Evolutionary conservation across 2,329 filamentous ascomycete genomes (phyloP).

Genomic region (Fusarium pseudograminearum): DNA sequence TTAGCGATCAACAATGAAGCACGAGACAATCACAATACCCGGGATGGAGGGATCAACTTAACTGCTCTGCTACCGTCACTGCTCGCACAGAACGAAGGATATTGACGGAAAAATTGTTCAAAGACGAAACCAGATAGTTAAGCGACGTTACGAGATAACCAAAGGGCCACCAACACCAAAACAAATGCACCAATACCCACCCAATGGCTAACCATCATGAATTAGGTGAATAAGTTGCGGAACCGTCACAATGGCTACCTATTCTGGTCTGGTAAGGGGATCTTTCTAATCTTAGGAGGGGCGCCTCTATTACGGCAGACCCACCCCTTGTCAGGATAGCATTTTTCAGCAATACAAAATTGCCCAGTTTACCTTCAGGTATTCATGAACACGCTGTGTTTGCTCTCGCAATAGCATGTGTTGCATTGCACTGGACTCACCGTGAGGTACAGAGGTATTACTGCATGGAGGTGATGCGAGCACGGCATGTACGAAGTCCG

Average conservation of each 20-base stretch:
- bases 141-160: slow-evolving; percentile 39
- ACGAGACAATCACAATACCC: background rate
- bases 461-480: slow-evolving; percentile 7
- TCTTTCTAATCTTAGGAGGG: slow-evolving; percentile 11
- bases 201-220: slow-evolving; percentile 24
- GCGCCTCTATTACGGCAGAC: slow-evolving; percentile 2
- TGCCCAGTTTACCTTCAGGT: background rate
- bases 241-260: slow-evolving; percentile 19
- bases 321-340: background rate
- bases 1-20: background rate
- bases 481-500: slow-evolving; percentile 41
- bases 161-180: slow-evolving; percentile 25
- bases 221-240: slow-evolving; percentile 8
- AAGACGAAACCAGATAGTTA: slow-evolving; percentile 32
- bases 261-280: slow-evolving; percentile 7
- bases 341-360: slow-evolving; percentile 5
- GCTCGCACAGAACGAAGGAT: background rate
- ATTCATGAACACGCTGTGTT: background rate
- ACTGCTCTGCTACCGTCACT: background rate
- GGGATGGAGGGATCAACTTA: background rate
- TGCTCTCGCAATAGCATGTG: background rate
- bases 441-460: slow-evolving; percentile 13
- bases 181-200: slow-evolving; percentile 28
- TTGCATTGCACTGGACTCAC: slow-evolving; percentile 18
- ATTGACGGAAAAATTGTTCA: slow-evolving; percentile 21